These are phyloP conservation scores for Volutella citrinella DNA, from an alignment of 2,329 filamentous ascomycete species.

Conservation along the genomic window DNA sequence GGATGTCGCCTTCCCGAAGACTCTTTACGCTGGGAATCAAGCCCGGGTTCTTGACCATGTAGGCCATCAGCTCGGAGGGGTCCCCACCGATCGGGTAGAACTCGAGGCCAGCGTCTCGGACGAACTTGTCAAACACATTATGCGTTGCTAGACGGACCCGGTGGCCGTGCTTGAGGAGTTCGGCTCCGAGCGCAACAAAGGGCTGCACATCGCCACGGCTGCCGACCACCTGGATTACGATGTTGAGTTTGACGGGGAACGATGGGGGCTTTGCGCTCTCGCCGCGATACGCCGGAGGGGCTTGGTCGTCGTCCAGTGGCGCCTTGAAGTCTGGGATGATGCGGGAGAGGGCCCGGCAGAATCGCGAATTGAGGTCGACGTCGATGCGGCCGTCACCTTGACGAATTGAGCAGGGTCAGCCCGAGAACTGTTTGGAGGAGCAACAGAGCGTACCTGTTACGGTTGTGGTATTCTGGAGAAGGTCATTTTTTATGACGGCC, in stretches of 20 bases:
- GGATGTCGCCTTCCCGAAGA: slow-evolving; percentile 25
- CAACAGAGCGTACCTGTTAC: slow-evolving; percentile 9
- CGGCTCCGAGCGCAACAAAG: slow-evolving; percentile 69
- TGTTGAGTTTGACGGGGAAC: slow-evolving; percentile 44
- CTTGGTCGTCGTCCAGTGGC: slow-evolving; percentile 2
- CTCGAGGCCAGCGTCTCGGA: slow-evolving; percentile 44
- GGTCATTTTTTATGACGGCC: slow-evolving; percentile 5
- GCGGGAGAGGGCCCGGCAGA: slow-evolving; percentile 14
- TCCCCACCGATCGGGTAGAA: slow-evolving; percentile 56
- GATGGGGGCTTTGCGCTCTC: slow-evolving; percentile 1
- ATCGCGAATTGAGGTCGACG: slow-evolving; percentile 13
- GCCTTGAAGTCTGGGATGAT: slow-evolving; percentile 14
- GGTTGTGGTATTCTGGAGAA: slow-evolving; percentile 5
- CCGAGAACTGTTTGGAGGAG: not conserved
- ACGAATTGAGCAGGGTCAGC: too few relatives aligned
- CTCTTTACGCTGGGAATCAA: slow-evolving; percentile 26
- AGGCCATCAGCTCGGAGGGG: slow-evolving; percentile 30
- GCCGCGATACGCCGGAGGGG: slow-evolving; percentile 3
- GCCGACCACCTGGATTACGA: slow-evolving; percentile 79
- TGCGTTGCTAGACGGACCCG: slow-evolving; percentile 72
- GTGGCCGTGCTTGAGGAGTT: slow-evolving; percentile 68
- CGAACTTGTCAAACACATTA: slow-evolving; percentile 46
- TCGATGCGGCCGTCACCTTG: slow-evolving; percentile 14
- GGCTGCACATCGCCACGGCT: slow-evolving; percentile 77
- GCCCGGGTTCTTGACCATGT: slow-evolving; percentile 30